Conservation (phyloP, 2,329 filamentous ascomycete genomes). For the Zelopaecilomyces penicillatus region DNA sequence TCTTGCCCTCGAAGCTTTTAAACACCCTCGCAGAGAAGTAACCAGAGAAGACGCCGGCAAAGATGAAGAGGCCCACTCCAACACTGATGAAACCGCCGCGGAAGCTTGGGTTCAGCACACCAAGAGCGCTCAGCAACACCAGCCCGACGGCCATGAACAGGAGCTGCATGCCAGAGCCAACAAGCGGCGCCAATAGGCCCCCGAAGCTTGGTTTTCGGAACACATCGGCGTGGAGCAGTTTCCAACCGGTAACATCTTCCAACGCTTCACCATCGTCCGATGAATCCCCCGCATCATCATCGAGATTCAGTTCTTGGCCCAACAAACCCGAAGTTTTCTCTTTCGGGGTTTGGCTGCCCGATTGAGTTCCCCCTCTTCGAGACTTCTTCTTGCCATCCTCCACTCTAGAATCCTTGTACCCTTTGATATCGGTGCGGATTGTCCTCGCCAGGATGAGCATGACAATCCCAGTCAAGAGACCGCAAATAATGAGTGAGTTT, state of each 20-base stretch:
- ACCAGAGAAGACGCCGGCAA: slow-evolving; percentile 75
- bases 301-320: slow-evolving; percentile 48
- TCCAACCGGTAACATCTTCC: slow-evolving; percentile 83
- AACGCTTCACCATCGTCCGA: slow-evolving; percentile 49
- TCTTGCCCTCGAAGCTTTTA: slow-evolving; percentile 69
- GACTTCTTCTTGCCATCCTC: slow-evolving; percentile 61
- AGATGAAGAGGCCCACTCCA: slow-evolving; percentile 72
- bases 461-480: slow-evolving; percentile 68
- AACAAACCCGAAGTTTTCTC: slow-evolving; percentile 53
- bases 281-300: slow-evolving; percentile 50
- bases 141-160: slow-evolving; percentile 73
- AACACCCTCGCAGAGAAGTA: slow-evolving; percentile 81
- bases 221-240: slow-evolving; percentile 79
- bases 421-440: slow-evolving; percentile 69
- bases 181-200: slow-evolving; percentile 65
- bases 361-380: slow-evolving; percentile 38
- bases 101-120: slow-evolving; percentile 76
- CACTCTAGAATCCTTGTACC: slow-evolving; percentile 54
- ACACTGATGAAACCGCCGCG: slow-evolving; percentile 85
- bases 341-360: slow-evolving; percentile 17
- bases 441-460: slow-evolving; percentile 75
- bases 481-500: slow-evolving; percentile 78
- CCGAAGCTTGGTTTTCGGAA: slow-evolving; percentile 67
- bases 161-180: slow-evolving; percentile 81
- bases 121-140: slow-evolving; percentile 63